Evolutionary conservation across 192 early-diverging fungal genomes (phyloP).

Genomic region (Gryganskiella cystojenkinii): DNA sequence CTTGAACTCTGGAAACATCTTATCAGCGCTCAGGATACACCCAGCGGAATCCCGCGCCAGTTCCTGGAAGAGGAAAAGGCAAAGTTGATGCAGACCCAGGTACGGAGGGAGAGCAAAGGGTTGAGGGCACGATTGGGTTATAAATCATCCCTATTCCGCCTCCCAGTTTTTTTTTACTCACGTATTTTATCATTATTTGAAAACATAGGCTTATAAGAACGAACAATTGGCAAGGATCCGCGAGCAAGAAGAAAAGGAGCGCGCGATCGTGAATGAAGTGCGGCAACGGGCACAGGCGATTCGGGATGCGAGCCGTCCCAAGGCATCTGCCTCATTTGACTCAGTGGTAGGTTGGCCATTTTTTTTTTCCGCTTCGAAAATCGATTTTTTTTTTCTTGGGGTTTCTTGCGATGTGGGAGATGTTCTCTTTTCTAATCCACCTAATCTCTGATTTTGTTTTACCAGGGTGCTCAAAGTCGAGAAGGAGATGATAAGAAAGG

Average conservation of each 20-base stretch:
- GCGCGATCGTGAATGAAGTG: constrained; percentile 47
- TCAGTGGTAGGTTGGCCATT: constrained; percentile 6
- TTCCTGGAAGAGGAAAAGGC: constrained; percentile 91
- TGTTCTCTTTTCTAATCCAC: too few species aligned
- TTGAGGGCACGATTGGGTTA: background rate
- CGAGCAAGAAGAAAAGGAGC: constrained; percentile 56
- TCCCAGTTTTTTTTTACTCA: background rate
- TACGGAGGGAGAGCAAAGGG: constrained; percentile 4
- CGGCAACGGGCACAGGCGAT: constrained; percentile 42
- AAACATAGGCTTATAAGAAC: constrained; percentile 20
- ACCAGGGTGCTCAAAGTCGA: constrained; percentile 31
- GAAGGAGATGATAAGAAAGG: constrained; percentile 36
- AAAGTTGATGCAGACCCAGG: constrained; percentile 71
- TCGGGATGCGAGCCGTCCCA: constrained; percentile 22
- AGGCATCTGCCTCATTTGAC: constrained; percentile 15
- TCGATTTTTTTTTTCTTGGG: background rate
- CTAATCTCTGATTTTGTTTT: background rate
- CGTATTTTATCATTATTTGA: background rate
- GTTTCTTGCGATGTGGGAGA: too few species aligned
- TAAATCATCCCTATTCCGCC: background rate
- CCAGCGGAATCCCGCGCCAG: constrained; percentile 85
- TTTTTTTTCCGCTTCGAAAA: too few species aligned
- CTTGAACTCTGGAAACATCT: constrained; percentile 91
- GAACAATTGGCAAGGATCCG: constrained; percentile 39
- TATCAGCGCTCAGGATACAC: constrained; percentile 85